Base-by-base conservation (phyloP, 352 stramenopile genomes). In the Phytophthora brassicae region DNA sequence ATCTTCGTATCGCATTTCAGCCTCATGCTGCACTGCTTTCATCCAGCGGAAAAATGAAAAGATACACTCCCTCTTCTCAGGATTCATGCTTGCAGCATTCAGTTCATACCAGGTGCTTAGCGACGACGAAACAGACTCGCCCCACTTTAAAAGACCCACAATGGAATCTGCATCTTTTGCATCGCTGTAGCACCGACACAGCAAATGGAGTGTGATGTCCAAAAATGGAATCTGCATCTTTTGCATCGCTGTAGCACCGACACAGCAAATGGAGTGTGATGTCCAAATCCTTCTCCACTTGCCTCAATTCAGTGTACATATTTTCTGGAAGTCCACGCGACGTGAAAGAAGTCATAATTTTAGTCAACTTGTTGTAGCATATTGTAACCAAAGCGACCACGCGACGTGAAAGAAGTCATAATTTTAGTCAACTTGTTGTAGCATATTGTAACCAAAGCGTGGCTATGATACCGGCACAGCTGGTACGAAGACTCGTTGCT, bases 1-100 rank as follows among this genome's bases (percentile, higher is more conserved):
- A 29, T 85, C 81, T 84, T 92, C 83, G 41, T 89, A 90, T 49
- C 70, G 62, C 70, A 88, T 79, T 51, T 84, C 70, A 31, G 83
- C 61, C 44, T 85, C 75, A 22, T 77, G 67, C 20, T 70, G 68
- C 29, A 83, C 22, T 12, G 71, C 63, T 36, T 51, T 48, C 38
- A 86, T 29, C 75, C 80, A 84, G 16, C 56, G 63, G 20, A 88
- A 84, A 20, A 73, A 39, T 33, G 71, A 47, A 9, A 67, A 23
- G n/a, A 64, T 53, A 39, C 59, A 53, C 8, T 64, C 35, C 14
- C 44, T 43, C 22, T 67, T 48, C 13, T 66, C 47, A 29, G 33
- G 56, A 4, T 52, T 36, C 36, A 58, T 47, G 39, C 12, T 46
- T 17, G 8, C 55, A 61, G 56, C 50, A 26, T 70, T 61, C 26